These are phyloP conservation scores for Mrakia frigida DNA, from an alignment of 768 basidiomycete species.

Conservation along the genomic window DNA sequence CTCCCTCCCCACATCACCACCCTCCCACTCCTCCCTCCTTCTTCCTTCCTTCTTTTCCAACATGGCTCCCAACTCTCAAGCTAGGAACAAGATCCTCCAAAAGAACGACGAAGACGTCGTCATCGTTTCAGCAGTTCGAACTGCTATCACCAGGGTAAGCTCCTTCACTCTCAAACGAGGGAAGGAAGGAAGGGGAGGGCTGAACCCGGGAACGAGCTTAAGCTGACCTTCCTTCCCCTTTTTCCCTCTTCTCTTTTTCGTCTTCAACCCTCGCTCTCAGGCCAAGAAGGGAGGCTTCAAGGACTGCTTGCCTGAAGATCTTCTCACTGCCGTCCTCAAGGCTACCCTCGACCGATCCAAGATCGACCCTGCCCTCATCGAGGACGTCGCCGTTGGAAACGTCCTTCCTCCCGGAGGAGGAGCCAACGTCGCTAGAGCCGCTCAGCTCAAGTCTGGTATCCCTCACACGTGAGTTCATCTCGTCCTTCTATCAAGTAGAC, in stretches of 20 bases:
- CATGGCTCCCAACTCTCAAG: slow-evolving; percentile 31
- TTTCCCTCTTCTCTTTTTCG: not conserved
- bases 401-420: slow-evolving; percentile 84
- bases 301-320: slow-evolving; percentile 76
- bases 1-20: not conserved
- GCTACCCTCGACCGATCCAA: slow-evolving; percentile 49
- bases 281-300: slow-evolving; percentile 84
- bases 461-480: slow-evolving; percentile 53
- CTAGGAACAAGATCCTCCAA: slow-evolving; percentile 59
- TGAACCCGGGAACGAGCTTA: not conserved
- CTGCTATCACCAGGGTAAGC: slow-evolving; percentile 82
- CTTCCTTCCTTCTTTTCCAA: not conserved
- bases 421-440: slow-evolving; percentile 75
- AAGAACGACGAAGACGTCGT: slow-evolving; percentile 84
- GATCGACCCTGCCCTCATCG: slow-evolving; percentile 74
- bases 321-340: slow-evolving; percentile 68
- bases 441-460: slow-evolving; percentile 77
- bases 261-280: slow-evolving; percentile 31
- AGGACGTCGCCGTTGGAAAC: slow-evolving; percentile 79
- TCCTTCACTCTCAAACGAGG: not conserved
- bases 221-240: not conserved
- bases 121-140: slow-evolving; percentile 79
- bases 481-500: not conserved
- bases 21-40: not conserved
- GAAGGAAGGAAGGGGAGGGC: not conserved